A percentile compares a stretch with the other conserved stretches of the same genome.
Conservation (phyloP, 2,329 filamentous ascomycete genomes). For the Zymoseptoria tritici region DNA sequence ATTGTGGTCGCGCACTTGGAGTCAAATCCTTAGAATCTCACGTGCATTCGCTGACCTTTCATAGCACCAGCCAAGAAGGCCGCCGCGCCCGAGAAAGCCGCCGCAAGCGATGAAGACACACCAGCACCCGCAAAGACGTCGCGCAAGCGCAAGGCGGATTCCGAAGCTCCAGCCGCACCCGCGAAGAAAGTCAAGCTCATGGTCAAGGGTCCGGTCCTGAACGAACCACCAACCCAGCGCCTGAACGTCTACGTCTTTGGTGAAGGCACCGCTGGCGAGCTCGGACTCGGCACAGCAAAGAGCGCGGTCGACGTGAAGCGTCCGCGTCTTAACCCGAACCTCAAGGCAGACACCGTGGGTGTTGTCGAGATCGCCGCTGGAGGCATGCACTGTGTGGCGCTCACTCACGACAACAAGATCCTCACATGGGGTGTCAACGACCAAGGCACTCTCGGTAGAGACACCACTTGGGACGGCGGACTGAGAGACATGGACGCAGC, state of each 20-base stretch:
- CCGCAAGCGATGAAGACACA: conserved; percentile 2
- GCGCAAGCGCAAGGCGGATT: conserved; percentile 24
- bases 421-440: conserved; percentile 86
- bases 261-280: conserved; percentile 71
- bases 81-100: conserved; percentile 15
- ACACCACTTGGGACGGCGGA: conserved; percentile 62
- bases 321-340: conserved; percentile 59
- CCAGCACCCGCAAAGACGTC: conserved; percentile 14
- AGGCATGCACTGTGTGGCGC: conserved; percentile 71
- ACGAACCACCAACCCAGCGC: conserved; percentile 53
- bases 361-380: conserved; percentile 71
- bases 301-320: conserved; percentile 65
- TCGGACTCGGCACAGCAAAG: conserved; percentile 64
- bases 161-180: conserved; percentile 6
- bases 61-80: conserved; percentile 11
- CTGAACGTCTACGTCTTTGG: conserved; percentile 76
- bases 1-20: not conserved
- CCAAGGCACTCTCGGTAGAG: conserved; percentile 69
- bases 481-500: conserved; percentile 46
- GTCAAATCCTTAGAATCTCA: not conserved
- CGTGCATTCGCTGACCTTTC: not conserved
- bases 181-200: conserved; percentile 27
- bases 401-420: conserved; percentile 75
- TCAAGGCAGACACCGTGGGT: conserved; percentile 50
- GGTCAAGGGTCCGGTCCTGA: conserved; percentile 44